Conservation (phyloP, 768 basidiomycete genomes). For the Suillus cothurnatus region DNA sequence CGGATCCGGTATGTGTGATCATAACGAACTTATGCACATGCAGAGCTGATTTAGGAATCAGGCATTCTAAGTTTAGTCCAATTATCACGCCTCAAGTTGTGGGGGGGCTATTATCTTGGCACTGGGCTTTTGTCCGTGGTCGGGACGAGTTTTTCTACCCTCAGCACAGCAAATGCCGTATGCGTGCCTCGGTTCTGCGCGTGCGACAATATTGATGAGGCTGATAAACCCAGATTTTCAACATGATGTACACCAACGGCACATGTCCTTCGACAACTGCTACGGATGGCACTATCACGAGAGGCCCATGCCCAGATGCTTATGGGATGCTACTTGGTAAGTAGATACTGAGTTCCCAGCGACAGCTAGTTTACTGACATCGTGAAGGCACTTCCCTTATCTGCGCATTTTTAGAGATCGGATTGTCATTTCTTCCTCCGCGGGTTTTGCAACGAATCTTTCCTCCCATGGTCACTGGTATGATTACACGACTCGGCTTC, state of each 20-base stretch:
- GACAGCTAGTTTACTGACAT: neutral
- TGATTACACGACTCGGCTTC: neutral
- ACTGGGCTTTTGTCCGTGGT: slow-evolving; percentile 84
- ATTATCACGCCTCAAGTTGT: slow-evolving; percentile 69
- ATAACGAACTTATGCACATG: neutral
- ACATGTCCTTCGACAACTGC: slow-evolving; percentile 65
- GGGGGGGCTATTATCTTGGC: slow-evolving; percentile 66
- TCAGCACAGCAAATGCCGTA: slow-evolving; percentile 72
- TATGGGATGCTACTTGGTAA: slow-evolving; percentile 77
- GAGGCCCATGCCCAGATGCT: slow-evolving; percentile 73
- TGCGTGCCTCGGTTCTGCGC: slow-evolving; percentile 18
- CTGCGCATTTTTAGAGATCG: slow-evolving; percentile 81
- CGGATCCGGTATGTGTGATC: slow-evolving; percentile 58
- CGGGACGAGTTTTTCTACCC: slow-evolving; percentile 78
- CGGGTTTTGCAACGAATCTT: slow-evolving; percentile 66
- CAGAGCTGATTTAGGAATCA: slow-evolving; percentile 26
- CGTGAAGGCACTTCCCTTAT: slow-evolving; percentile 68
- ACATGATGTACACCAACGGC: slow-evolving; percentile 76
- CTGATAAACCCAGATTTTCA: slow-evolving; percentile 54
- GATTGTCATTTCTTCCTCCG: slow-evolving; percentile 72
- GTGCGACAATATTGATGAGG: neutral
- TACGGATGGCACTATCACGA: slow-evolving; percentile 60
- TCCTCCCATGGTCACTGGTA: slow-evolving; percentile 79
- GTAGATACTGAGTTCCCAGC: slow-evolving; percentile 11
- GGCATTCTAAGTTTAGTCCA: slow-evolving; percentile 78